phyloP scores from a whole-genome alignment of 768 basidiomycete genomes.

The Trametes coccinea region DNA sequence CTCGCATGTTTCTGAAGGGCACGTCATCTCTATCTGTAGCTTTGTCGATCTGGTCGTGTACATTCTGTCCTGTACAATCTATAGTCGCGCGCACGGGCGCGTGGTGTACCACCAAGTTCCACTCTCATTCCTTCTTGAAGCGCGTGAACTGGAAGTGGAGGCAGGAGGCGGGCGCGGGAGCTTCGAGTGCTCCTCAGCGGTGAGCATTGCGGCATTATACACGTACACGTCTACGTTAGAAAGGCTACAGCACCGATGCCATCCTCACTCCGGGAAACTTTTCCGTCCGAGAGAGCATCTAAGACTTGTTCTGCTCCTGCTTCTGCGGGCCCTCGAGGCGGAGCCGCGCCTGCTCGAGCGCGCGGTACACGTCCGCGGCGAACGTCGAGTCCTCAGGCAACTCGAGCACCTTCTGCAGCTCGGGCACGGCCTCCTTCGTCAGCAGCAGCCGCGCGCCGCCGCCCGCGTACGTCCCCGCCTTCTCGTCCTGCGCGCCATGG shows the following conservation, averaged over 20 bases:
- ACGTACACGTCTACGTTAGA: not conserved
- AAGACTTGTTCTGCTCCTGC: not conserved
- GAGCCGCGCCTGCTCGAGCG: slow-evolving; percentile 56
- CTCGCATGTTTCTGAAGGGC: not conserved
- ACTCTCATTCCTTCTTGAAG: no score
- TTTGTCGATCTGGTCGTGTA: not conserved
- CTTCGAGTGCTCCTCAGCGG: not conserved
- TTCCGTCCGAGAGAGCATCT: not conserved
- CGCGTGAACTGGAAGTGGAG: no score
- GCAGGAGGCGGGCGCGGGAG: not conserved
- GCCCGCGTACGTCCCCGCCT: not conserved
- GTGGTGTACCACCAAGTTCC: no score
- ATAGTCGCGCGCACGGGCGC: not conserved
- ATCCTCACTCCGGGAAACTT: not conserved
- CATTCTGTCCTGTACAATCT: slow-evolving; percentile 2
- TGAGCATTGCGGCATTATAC: not conserved
- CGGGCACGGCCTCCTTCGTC: slow-evolving; percentile 52
- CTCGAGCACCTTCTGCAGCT: slow-evolving; percentile 46
- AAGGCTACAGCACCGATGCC: not conserved
- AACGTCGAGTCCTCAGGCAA: slow-evolving; percentile 43
- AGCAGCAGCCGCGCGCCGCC: slow-evolving; percentile 41
- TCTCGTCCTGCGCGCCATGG: slow-evolving; percentile 19
- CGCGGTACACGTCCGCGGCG: slow-evolving; percentile 57
- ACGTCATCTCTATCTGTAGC: slow-evolving; percentile 3
- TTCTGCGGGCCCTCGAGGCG: slow-evolving; percentile 28